Evolutionary conservation across 1,139 yeast genomes (phyloP).

Genomic region (Geotrichum histeridarum): DNA sequence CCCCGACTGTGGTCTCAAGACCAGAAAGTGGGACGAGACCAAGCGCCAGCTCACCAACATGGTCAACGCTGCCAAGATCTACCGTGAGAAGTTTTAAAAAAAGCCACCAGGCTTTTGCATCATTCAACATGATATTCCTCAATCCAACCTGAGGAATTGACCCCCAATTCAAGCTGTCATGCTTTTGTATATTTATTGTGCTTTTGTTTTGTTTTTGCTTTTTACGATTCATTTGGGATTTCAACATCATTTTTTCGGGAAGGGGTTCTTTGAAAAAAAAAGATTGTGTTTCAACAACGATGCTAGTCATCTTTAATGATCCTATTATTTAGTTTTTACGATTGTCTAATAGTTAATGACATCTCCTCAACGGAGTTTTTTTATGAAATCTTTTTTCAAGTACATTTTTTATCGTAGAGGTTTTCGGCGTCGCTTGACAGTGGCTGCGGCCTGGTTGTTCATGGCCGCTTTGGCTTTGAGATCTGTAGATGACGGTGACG

Average conservation of each 20-base stretch:
- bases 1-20: constrained; percentile 99
- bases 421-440: constrained; percentile 10
- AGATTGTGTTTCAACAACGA: constrained; percentile 17
- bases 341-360: constrained; percentile 22
- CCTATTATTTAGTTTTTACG: constrained; percentile 15
- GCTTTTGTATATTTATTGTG: constrained; percentile 15
- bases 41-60: constrained; percentile 78
- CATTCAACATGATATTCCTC: constrained; percentile 16
- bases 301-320: too few species aligned
- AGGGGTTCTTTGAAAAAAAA: constrained; percentile 17
- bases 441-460: constrained; percentile 17
- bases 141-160: constrained; percentile 19
- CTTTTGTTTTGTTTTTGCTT: constrained; percentile 9
- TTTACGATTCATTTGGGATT: constrained; percentile 23
- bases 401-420: not conserved
- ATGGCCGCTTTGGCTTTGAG: constrained; percentile 13
- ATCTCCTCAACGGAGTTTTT: constrained; percentile 28
- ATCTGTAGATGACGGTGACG: constrained; percentile 7
- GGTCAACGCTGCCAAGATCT: constrained; percentile 97
- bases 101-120: not conserved
- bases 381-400: not conserved
- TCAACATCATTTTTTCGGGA: constrained; percentile 27
- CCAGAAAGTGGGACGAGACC: constrained; percentile 94
- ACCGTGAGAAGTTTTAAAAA: constrained; percentile 56
- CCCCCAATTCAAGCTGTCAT: constrained; percentile 6